Evolutionary conservation across 768 basidiomycete species (phyloP).

Genomic region (Pilatotrama ljubarskyi): DNA sequence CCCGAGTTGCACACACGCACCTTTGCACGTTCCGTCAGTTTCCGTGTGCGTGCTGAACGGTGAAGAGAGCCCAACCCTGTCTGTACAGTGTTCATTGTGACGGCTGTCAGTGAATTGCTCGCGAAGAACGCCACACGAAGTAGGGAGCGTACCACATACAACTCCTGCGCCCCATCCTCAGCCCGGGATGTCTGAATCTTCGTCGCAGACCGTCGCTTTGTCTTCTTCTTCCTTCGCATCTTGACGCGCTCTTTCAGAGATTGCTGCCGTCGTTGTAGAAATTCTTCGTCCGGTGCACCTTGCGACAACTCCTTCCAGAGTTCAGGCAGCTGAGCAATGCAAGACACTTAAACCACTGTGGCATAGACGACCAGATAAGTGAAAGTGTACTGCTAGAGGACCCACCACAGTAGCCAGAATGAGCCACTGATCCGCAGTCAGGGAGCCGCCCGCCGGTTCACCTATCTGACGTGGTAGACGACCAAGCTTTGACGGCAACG

Average conservation of each 20-base stretch:
- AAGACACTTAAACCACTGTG: too few species aligned
- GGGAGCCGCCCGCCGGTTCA: conserved; percentile 12
- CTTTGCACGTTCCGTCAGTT: background rate
- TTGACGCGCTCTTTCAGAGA: too few species aligned
- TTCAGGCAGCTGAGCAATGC: background rate
- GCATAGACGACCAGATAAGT: background rate
- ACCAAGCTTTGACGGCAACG: conserved; percentile 29
- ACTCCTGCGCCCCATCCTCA: too few species aligned
- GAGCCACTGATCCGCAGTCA: conserved; percentile 28
- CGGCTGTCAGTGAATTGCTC: too few species aligned
- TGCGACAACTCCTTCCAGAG: background rate
- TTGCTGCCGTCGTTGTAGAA: too few species aligned
- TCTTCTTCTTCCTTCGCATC: too few species aligned
- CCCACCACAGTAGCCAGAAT: conserved; percentile 31
- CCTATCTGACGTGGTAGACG: conserved; percentile 9
- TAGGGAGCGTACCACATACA: too few species aligned
- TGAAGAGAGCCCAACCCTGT: background rate
- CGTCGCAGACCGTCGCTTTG: too few species aligned
- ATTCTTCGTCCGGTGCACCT: too few species aligned
- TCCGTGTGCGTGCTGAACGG: background rate
- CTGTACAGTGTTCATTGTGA: too few species aligned
- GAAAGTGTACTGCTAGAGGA: conserved; percentile 30
- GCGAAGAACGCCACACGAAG: too few species aligned
- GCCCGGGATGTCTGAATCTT: too few species aligned
- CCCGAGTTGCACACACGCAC: background rate